These are phyloP conservation scores for Acidomyces sp. DNA, from an alignment of 495 filamentous ascomycete genomes.

Conservation along the genomic window DNA sequence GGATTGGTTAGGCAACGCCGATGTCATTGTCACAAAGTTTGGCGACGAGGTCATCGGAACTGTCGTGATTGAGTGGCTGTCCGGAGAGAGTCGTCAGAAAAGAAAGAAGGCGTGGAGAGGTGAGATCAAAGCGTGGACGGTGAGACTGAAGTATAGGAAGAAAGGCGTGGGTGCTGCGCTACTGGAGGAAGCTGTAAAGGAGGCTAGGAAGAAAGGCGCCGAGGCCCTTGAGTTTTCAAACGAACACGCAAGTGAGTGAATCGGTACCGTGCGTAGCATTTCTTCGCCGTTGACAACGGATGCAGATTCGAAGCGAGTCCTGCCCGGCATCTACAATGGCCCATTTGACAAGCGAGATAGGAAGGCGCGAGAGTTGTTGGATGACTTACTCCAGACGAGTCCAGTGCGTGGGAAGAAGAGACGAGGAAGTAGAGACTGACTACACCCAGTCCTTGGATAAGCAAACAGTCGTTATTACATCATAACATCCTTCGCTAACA, in stretches of 20 bases:
- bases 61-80: slow-evolving; percentile 35
- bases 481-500: too few species aligned
- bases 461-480: too few species aligned
- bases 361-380: slow-evolving; percentile 39
- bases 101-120: slow-evolving; percentile 28
- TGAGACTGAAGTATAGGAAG: slow-evolving; percentile 49
- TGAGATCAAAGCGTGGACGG: slow-evolving; percentile 65
- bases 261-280: too few species aligned
- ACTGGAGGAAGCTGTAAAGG: slow-evolving; percentile 49
- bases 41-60: slow-evolving; percentile 46
- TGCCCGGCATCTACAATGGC: slow-evolving; percentile 47
- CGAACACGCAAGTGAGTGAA: slow-evolving; percentile 49
- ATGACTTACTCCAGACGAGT: slow-evolving; percentile 30
- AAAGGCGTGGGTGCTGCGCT: slow-evolving; percentile 56
- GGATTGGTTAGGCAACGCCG: slow-evolving; percentile 35
- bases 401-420: slow-evolving; percentile 9
- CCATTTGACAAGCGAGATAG: slow-evolving; percentile 44
- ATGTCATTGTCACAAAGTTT: slow-evolving; percentile 42
- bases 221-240: slow-evolving; percentile 51
- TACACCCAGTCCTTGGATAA: too few species aligned
- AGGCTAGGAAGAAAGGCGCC: slow-evolving; percentile 44
- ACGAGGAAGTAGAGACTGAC: too few species aligned
- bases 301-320: slow-evolving; percentile 41
- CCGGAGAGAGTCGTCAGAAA: slow-evolving; percentile 32
- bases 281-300: too few species aligned